Evolutionary conservation across 1,284 basidiomycete genomes (phyloP).

Genomic region (Naganishia sp.): DNA sequence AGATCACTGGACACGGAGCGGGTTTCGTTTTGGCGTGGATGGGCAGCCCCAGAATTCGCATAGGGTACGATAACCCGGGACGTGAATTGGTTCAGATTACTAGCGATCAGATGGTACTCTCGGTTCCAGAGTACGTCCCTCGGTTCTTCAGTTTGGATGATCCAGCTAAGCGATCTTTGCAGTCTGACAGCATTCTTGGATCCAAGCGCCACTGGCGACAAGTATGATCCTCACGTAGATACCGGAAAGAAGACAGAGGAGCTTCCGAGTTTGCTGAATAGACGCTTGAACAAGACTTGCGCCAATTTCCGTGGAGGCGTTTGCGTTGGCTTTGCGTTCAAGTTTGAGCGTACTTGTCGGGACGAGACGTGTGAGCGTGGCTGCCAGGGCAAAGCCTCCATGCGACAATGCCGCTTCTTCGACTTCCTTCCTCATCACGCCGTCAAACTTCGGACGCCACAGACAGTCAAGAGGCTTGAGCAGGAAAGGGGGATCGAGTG

Average conservation of each 20-base stretch:
- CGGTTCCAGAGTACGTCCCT: slow-evolving; percentile 75
- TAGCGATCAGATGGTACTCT: slow-evolving; percentile 76
- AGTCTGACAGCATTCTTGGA: slow-evolving; percentile 57
- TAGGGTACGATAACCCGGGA: slow-evolving; percentile 74
- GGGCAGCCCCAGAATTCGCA: slow-evolving; percentile 69
- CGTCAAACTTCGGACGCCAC: slow-evolving; percentile 65
- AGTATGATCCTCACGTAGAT: slow-evolving; percentile 22
- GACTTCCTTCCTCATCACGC: slow-evolving; percentile 80
- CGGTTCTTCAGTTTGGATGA: not conserved
- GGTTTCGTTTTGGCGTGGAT: slow-evolving; percentile 89
- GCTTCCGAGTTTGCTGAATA: slow-evolving; percentile 36
- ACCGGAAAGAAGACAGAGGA: slow-evolving; percentile 35
- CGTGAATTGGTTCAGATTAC: slow-evolving; percentile 80
- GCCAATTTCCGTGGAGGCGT: slow-evolving; percentile 85
- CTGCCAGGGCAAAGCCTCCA: slow-evolving; percentile 67
- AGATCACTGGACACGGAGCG: slow-evolving; percentile 71
- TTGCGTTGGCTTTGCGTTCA: slow-evolving; percentile 85
- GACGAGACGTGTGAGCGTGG: slow-evolving; percentile 62
- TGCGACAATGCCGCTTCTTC: slow-evolving; percentile 79
- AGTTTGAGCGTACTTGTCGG: slow-evolving; percentile 81
- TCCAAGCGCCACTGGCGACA: slow-evolving; percentile 54
- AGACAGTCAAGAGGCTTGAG: slow-evolving; percentile 53
- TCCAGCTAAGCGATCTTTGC: slow-evolving; percentile 9
- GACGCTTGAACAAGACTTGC: slow-evolving; percentile 60
- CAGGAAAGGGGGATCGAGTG: slow-evolving; percentile 57